Evolutionary conservation across 345 rosid species (phyloP).

Genomic region (Rhodamnia rubescens): DNA sequence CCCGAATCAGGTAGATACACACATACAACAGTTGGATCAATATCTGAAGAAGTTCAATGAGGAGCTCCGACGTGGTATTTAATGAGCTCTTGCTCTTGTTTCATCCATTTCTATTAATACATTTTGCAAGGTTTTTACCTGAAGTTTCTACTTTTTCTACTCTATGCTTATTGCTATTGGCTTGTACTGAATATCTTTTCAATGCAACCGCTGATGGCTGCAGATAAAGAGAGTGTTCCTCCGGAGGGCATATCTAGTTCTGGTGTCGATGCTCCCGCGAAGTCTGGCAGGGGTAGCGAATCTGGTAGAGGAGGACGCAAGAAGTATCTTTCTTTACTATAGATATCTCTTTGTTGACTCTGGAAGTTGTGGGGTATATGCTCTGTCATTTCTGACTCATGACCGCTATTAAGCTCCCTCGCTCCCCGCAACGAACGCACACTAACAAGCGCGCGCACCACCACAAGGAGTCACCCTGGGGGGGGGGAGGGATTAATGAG

Average conservation of each 20-base stretch:
- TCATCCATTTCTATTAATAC: neutral
- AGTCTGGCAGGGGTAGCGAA: conserved; percentile 52
- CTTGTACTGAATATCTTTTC: neutral
- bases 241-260: conserved; percentile 30
- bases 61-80: conserved; percentile 67
- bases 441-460: neutral
- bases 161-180: neutral
- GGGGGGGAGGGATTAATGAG: no score
- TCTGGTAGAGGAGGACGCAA: conserved; percentile 94
- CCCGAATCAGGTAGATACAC: conserved; percentile 75
- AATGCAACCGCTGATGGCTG: neutral
- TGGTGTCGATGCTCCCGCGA: conserved; percentile 30
- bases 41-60: conserved; percentile 69
- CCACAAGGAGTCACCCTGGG: neutral
- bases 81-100: neutral
- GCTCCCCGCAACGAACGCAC: neutral
- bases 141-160: neutral
- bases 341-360: neutral
- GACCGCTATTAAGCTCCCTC: neutral
- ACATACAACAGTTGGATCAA: conserved; percentile 91
- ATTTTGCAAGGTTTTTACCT: neutral
- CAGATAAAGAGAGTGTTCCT: conserved; percentile 60
- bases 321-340: conserved; percentile 40
- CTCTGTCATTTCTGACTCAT: neutral
- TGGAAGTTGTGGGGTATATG: neutral